phyloP scores from a whole-genome alignment of 441 rosid genomes.

The Hura crepitans region DNA sequence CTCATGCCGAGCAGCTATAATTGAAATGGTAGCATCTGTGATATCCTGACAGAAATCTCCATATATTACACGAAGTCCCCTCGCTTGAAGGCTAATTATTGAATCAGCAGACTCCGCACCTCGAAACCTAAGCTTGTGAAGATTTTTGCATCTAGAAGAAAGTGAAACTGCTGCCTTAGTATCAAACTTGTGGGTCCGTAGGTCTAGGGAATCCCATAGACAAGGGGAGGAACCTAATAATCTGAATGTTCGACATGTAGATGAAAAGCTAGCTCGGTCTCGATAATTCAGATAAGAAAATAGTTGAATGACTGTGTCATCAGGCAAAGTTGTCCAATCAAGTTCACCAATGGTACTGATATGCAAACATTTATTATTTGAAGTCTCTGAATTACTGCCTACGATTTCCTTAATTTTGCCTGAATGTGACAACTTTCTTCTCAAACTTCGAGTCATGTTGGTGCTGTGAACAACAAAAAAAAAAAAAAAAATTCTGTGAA shows the following conservation, averaged over 20 bases:
- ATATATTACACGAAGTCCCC: slow-evolving; percentile 37
- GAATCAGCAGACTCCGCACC: slow-evolving; percentile 48
- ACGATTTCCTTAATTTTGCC: slow-evolving; percentile 19
- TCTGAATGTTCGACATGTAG: slow-evolving; percentile 43
- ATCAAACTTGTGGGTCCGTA: slow-evolving; percentile 39
- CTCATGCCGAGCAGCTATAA: slow-evolving; percentile 46
- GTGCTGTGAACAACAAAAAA: slow-evolving; percentile 4
- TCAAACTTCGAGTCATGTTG: slow-evolving; percentile 29
- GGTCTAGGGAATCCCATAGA: slow-evolving; percentile 44
- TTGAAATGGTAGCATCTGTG: slow-evolving; percentile 44
- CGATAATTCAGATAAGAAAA: slow-evolving; percentile 41
- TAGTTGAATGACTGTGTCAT: slow-evolving; percentile 45
- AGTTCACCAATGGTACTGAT: slow-evolving; percentile 17
- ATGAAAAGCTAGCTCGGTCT: slow-evolving; percentile 49
- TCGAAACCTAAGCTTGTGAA: slow-evolving; percentile 37
- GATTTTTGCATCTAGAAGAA: slow-evolving; percentile 34
- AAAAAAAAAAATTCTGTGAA: slow-evolving; percentile 10
- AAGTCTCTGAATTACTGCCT: slow-evolving; percentile 17
- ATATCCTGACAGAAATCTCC: slow-evolving; percentile 43
- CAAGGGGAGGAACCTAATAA: slow-evolving; percentile 38
- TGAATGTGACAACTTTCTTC: slow-evolving; percentile 27
- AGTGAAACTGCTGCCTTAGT: slow-evolving; percentile 25
- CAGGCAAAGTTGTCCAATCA: slow-evolving; percentile 50
- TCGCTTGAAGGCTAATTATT: slow-evolving; percentile 38
- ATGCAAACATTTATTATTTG: slow-evolving; percentile 17